Conservation (phyloP, 2,329 filamentous ascomycete species). For the Aspergillus aculeatinus region DNA sequence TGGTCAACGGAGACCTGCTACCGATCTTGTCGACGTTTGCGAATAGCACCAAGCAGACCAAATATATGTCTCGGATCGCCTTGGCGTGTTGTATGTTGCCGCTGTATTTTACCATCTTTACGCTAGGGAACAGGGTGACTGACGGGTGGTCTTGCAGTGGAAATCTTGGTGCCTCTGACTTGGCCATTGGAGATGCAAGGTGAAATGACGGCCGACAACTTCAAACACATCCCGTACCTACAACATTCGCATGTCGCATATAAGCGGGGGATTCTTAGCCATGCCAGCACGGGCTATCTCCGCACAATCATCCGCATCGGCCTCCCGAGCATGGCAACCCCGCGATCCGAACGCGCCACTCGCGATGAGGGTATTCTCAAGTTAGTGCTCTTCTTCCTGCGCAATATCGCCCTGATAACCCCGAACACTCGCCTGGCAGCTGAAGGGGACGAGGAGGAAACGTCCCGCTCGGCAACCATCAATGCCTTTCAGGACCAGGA, state of each 20-base stretch:
- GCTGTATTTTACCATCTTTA: neutral
- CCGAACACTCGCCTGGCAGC: constrained; percentile 70
- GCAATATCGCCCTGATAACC: constrained; percentile 83
- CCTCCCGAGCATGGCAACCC: constrained; percentile 79
- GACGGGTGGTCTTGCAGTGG: constrained; percentile 51
- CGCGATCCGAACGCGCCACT: constrained; percentile 70
- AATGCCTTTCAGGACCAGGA: constrained; percentile 89
- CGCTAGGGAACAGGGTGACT: constrained; percentile 19
- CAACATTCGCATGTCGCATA: constrained; percentile 85
- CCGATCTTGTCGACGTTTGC: constrained; percentile 85
- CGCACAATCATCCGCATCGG: constrained; percentile 78
- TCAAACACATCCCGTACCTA: constrained; percentile 85
- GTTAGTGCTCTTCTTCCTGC: constrained; percentile 80
- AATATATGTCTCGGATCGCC: constrained; percentile 73
- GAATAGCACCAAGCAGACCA: constrained; percentile 69
- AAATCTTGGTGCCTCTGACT: constrained; percentile 87
- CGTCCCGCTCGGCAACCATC: constrained; percentile 83
- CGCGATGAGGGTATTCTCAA: constrained; percentile 92
- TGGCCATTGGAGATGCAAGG: constrained; percentile 85
- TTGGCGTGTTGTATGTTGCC: constrained; percentile 66
- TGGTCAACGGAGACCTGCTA: constrained; percentile 85
- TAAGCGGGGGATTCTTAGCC: constrained; percentile 84
- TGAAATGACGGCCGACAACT: constrained; percentile 87
- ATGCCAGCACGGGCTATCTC: constrained; percentile 72
- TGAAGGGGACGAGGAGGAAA: constrained; percentile 85